A percentile compares a stretch with the other conserved stretches of the same genome.
Conservation (phyloP, 371 early-diverging fungal species). For the Syncephalastrum racemosum region DNA sequence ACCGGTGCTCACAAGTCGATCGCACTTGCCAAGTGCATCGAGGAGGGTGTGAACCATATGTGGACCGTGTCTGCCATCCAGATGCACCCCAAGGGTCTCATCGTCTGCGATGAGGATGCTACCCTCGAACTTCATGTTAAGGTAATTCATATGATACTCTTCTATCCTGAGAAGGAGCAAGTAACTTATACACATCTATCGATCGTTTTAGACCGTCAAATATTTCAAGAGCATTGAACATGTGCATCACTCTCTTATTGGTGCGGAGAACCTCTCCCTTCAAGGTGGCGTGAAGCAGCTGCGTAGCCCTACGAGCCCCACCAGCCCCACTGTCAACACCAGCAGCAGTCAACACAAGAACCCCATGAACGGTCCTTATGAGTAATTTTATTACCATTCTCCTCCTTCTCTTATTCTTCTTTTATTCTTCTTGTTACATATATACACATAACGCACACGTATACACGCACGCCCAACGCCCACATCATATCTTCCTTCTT, state of each 20-base stretch:
- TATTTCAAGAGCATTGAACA: constrained; percentile 91
- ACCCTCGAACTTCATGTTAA: constrained; percentile 83
- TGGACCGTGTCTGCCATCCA: constrained; percentile 88
- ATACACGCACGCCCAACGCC: no score
- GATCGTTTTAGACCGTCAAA: constrained; percentile 65
- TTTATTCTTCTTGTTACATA: no score
- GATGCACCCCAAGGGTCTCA: constrained; percentile 73
- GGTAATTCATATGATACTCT: not conserved
- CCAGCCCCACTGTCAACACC: not conserved
- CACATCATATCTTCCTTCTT: no score
- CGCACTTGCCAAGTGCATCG: constrained; percentile 78
- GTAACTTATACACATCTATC: not conserved
- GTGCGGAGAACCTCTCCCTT: constrained; percentile 77
- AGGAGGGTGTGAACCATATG: constrained; percentile 82
- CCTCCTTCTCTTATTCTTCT: no score
- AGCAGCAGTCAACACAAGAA: constrained; percentile 8
- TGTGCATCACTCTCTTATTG: constrained; percentile 81
- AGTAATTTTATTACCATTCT: constrained; percentile 6
- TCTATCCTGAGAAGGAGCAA: no score
- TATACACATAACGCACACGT: no score
- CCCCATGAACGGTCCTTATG: constrained; percentile 22
- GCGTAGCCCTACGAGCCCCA: constrained; percentile 8
- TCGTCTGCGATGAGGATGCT: constrained; percentile 86
- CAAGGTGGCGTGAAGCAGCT: constrained; percentile 54
- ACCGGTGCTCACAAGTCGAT: constrained; percentile 76